Evolutionary conservation across 140 eudicot genomes (phyloP).

Genomic region (Flaveria floridana): DNA sequence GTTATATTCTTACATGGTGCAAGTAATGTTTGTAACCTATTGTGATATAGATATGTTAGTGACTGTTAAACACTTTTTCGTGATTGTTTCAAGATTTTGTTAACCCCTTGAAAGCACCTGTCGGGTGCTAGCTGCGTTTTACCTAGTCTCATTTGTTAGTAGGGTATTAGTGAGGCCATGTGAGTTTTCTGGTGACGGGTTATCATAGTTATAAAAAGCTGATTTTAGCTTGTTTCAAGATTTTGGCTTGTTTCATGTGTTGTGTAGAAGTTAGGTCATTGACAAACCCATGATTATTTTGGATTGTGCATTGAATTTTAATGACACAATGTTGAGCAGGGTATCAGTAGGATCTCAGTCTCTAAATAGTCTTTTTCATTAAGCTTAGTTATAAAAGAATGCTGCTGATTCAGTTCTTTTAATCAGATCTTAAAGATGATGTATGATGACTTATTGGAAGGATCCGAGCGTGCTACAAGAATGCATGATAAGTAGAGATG

Average conservation of each 20-base stretch:
- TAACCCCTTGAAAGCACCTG: not conserved
- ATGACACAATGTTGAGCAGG: not conserved
- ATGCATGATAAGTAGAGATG: slow-evolving; percentile 42
- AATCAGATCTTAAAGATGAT: slow-evolving; percentile 81
- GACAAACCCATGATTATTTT: not conserved
- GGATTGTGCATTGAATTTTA: not conserved
- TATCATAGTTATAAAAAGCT: not conserved
- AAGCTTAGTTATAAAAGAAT: slow-evolving; percentile 29
- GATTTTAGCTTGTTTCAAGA: not conserved
- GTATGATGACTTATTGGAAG: slow-evolving; percentile 70
- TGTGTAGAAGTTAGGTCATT: not conserved
- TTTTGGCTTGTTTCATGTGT: not conserved
- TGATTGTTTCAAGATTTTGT: not conserved
- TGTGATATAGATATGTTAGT: not conserved
- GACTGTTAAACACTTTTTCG: not conserved
- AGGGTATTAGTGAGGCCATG: no score
- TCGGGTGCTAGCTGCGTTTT: not conserved
- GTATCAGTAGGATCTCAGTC: not conserved
- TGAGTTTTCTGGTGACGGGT: no score
- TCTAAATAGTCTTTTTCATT: slow-evolving; percentile 5
- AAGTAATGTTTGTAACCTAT: not conserved
- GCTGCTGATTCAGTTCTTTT: slow-evolving; percentile 44
- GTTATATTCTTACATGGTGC: not conserved
- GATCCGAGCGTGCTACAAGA: slow-evolving; percentile 50
- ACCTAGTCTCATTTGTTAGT: no score